Conservation (phyloP, 805 yeast species). For the Priceomyces medius region DNA sequence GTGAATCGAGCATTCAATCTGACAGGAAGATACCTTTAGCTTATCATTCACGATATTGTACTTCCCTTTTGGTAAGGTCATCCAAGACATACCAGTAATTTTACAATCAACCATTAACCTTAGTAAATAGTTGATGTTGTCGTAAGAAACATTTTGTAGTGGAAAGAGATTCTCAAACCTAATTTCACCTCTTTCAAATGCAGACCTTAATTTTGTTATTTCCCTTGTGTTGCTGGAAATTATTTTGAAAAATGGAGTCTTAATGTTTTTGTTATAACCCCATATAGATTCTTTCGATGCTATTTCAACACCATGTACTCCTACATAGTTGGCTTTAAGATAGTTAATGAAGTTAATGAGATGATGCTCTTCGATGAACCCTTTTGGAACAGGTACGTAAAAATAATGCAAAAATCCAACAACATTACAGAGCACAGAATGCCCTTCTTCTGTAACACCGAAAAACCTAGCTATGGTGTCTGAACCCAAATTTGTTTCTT, state of each 20-base stretch:
- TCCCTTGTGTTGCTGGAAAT: slow-evolving; percentile 62
- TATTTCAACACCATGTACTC: slow-evolving; percentile 66
- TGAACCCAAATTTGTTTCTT: slow-evolving; percentile 65
- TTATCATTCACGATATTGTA: slow-evolving; percentile 49
- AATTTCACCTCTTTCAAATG: slow-evolving; percentile 81
- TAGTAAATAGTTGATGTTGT: slow-evolving; percentile 81
- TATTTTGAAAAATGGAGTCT: slow-evolving; percentile 77
- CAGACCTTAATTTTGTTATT: slow-evolving; percentile 68
- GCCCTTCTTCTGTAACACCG: slow-evolving; percentile 87
- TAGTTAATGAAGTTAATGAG: slow-evolving; percentile 46
- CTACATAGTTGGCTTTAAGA: slow-evolving; percentile 49
- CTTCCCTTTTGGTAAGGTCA: slow-evolving; percentile 76
- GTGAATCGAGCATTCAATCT: slow-evolving; percentile 73
- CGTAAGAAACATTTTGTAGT: slow-evolving; percentile 69
- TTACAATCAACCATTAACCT: slow-evolving; percentile 91
- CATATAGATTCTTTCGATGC: slow-evolving; percentile 80
- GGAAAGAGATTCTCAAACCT: slow-evolving; percentile 63
- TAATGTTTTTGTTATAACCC: slow-evolving; percentile 84
- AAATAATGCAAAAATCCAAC: slow-evolving; percentile 87
- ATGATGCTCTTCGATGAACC: slow-evolving; percentile 58
- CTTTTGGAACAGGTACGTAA: slow-evolving; percentile 87
- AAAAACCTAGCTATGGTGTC: slow-evolving; percentile 75
- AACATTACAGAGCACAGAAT: slow-evolving; percentile 87
- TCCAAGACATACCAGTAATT: slow-evolving; percentile 97
- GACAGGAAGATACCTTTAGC: slow-evolving; percentile 69